Conservation (phyloP, 192 early-diverging fungal species). For the Mortierella alpina region DNA sequence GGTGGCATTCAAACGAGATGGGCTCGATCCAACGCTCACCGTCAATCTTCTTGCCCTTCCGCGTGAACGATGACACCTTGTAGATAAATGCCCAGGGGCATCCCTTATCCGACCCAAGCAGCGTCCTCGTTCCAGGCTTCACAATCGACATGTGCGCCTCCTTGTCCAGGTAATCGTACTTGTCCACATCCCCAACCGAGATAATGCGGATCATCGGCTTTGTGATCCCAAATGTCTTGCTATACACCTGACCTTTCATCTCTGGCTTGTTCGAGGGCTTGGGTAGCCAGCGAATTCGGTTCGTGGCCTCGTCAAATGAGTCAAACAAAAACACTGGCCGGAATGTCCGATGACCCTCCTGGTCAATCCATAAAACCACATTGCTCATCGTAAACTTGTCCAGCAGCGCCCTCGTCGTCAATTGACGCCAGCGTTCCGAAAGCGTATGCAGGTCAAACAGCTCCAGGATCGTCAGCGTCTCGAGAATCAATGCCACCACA, state of each 20-base stretch:
- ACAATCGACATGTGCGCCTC: conserved; percentile 52
- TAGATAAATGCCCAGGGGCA: conserved; percentile 55
- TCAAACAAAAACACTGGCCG: conserved; percentile 55
- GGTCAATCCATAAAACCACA: conserved; percentile 57
- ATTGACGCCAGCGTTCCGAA: conserved; percentile 49
- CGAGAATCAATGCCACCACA: conserved; percentile 48
- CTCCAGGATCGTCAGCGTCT: conserved; percentile 44
- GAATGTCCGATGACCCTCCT: conserved; percentile 56
- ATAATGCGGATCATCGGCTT: conserved; percentile 54
- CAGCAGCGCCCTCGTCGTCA: conserved; percentile 36
- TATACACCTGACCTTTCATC: conserved; percentile 48
- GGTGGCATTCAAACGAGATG: conserved; percentile 52
- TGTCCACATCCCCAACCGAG: conserved; percentile 53
- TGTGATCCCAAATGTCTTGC: conserved; percentile 56
- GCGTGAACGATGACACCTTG: conserved; percentile 54
- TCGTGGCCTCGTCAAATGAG: conserved; percentile 55
- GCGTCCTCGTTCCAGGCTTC: conserved; percentile 49
- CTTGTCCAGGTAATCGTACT: conserved; percentile 58
- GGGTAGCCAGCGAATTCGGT: conserved; percentile 47
- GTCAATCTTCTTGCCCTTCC: conserved; percentile 54
- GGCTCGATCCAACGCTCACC: conserved; percentile 56
- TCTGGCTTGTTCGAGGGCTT: conserved; percentile 30
- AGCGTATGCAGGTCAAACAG: conserved; percentile 47
- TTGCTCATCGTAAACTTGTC: conserved; percentile 43
- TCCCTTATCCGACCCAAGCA: conserved; percentile 53